A percentile compares a stretch with the other conserved stretches of the same genome.
Evolutionary conservation across 2,329 filamentous ascomycete genomes (phyloP).

Genomic region (Onygena corvina): DNA sequence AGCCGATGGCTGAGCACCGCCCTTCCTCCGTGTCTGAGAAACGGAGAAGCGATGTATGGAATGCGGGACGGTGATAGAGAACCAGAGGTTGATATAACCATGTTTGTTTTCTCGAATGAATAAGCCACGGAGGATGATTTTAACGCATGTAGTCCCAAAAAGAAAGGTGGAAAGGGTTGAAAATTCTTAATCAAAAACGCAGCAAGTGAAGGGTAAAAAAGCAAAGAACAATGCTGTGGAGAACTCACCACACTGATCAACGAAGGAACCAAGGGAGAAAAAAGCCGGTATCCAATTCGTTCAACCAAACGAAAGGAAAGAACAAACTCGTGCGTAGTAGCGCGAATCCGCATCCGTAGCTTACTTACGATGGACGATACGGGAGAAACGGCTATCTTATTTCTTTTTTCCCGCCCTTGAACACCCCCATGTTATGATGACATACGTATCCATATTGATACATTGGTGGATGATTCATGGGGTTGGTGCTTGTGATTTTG

Average conservation of each 20-base stretch:
- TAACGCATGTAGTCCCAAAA: not conserved
- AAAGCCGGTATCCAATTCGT: conserved; percentile 1
- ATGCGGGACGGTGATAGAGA: no score
- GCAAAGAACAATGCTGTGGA: not conserved
- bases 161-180: not conserved
- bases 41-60: no score
- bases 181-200: no score
- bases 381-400: not conserved
- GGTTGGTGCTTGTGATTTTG: conserved; percentile 2
- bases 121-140: no score
- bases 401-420: not conserved
- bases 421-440: conserved; percentile 1
- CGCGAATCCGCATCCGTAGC: no score
- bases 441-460: not conserved
- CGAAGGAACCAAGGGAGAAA: not conserved
- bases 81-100: not conserved
- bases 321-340: not conserved
- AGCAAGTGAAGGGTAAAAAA: not conserved
- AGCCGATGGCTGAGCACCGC: no score
- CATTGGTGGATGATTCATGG: not conserved
- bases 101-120: not conserved
- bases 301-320: not conserved
- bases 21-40: no score
- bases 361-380: not conserved
- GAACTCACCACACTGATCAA: not conserved